phyloP scores from a whole-genome alignment of 768 basidiomycete genomes.

The Roridomyces roridus region DNA sequence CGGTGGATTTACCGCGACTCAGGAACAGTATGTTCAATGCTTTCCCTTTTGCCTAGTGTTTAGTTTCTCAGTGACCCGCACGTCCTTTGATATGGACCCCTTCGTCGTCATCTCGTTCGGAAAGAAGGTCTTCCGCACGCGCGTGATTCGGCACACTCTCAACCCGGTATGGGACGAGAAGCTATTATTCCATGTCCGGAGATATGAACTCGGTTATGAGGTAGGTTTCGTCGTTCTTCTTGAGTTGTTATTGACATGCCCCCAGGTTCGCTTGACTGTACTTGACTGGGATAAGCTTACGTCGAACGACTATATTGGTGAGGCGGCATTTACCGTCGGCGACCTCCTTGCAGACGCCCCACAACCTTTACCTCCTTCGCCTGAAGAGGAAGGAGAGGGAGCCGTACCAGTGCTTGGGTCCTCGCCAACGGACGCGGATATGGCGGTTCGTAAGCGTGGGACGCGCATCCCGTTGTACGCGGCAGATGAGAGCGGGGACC shows the following conservation, averaged over 20 bases:
- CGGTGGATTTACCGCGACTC: slow-evolving; percentile 82
- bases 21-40: slow-evolving; percentile 79
- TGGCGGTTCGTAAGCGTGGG: slow-evolving; percentile 53
- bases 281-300: slow-evolving; percentile 97
- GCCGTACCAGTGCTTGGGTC: background rate
- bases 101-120: slow-evolving; percentile 96
- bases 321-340: slow-evolving; percentile 71
- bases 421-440: background rate
- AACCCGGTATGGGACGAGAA: slow-evolving; percentile 97
- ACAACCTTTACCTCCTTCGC: slow-evolving; percentile 46
- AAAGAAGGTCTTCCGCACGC: slow-evolving; percentile 95
- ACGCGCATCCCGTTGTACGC: slow-evolving; percentile 48
- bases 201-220: slow-evolving; percentile 74
- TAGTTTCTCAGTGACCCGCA: slow-evolving; percentile 69
- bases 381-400: background rate
- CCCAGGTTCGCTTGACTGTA: slow-evolving; percentile 79
- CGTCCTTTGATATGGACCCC: slow-evolving; percentile 96
- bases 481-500: slow-evolving; percentile 57
- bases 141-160: slow-evolving; percentile 79
- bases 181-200: slow-evolving; percentile 91
- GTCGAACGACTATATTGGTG: slow-evolving; percentile 89
- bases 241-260: background rate
- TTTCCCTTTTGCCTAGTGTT: slow-evolving; percentile 4
- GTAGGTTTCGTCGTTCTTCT: background rate
- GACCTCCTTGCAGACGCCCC: slow-evolving; percentile 74